Conservation (phyloP, 108 stramenopile species). For the Cyclotella distinguenda region DNA sequence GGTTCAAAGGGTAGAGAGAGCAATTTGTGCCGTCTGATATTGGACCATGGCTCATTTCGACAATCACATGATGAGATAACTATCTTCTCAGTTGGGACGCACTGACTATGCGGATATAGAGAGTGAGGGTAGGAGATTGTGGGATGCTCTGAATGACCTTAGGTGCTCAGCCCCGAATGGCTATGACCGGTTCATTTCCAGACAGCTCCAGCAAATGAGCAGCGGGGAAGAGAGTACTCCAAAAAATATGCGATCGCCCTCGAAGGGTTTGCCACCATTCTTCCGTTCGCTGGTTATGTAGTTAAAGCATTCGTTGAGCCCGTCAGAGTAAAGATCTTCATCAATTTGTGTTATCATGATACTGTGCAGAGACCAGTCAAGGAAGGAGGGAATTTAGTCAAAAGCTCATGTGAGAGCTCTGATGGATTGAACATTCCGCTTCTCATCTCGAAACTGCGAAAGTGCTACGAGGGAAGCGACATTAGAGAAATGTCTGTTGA, state of each 20-base stretch:
- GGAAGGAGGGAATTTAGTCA: not conserved
- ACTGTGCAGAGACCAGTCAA: not conserved
- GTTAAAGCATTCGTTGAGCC: constrained; percentile 4
- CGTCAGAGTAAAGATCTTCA: constrained; percentile 1
- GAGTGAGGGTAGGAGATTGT: not conserved
- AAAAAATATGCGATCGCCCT: not conserved
- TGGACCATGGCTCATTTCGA: no score
- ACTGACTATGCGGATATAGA: not conserved
- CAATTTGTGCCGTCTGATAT: no score
- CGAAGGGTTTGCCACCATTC: not conserved
- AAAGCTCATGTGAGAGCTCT: not conserved
- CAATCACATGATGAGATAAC: not conserved
- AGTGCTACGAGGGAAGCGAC: not conserved
- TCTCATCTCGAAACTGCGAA: constrained; percentile 16
- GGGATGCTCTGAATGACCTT: constrained; percentile 1
- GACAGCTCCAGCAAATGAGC: not conserved
- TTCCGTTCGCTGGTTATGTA: constrained; percentile 3
- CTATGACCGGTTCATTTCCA: not conserved
- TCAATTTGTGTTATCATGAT: constrained; percentile 10
- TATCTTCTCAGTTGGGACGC: not conserved
- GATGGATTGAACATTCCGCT: constrained; percentile 7
- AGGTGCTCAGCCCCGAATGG: not conserved
- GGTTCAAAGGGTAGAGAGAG: no score
- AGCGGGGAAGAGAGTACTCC: no score
- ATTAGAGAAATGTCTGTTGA: not conserved